A percentile compares a stretch with the other conserved stretches of the same genome.
Evolutionary conservation across 1,284 basidiomycete genomes (phyloP).

Genomic region (Mycena sp.): DNA sequence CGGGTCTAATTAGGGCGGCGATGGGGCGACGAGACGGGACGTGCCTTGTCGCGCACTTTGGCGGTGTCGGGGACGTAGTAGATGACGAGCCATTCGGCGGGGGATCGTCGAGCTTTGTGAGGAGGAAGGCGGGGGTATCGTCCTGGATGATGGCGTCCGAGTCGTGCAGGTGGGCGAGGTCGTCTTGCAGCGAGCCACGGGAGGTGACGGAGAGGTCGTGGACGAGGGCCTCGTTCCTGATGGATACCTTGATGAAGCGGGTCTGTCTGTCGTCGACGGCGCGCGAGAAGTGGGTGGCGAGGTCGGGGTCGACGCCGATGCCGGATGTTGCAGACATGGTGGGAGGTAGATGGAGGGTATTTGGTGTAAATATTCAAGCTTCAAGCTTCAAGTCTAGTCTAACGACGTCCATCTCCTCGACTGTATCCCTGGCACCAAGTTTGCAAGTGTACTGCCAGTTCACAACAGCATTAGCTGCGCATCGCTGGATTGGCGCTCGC

Average conservation of each 20-base stretch:
- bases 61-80: slow-evolving; percentile 82
- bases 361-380: background rate
- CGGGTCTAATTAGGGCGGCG: no score
- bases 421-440: no score
- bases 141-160: slow-evolving; percentile 58
- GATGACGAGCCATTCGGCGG: slow-evolving; percentile 74
- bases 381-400: no score
- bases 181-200: slow-evolving; percentile 62
- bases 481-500: no score
- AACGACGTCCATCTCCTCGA: no score
- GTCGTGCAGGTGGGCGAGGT: slow-evolving; percentile 65
- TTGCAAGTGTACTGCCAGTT: no score
- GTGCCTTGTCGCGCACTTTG: slow-evolving; percentile 81
- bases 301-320: slow-evolving; percentile 63
- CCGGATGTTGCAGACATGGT: slow-evolving; percentile 62
- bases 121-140: slow-evolving; percentile 74
- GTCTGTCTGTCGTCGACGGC: slow-evolving; percentile 59
- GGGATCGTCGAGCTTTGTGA: slow-evolving; percentile 70
- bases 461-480: no score
- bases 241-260: slow-evolving; percentile 80
- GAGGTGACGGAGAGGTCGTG: slow-evolving; percentile 59
- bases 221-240: slow-evolving; percentile 77
- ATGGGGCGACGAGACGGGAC: no score
- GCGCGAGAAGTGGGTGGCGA: slow-evolving; percentile 62
- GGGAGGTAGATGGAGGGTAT: background rate